phyloP scores from a whole-genome alignment of 352 stramenopile species.

The Pythium vanterpoolii region DNA sequence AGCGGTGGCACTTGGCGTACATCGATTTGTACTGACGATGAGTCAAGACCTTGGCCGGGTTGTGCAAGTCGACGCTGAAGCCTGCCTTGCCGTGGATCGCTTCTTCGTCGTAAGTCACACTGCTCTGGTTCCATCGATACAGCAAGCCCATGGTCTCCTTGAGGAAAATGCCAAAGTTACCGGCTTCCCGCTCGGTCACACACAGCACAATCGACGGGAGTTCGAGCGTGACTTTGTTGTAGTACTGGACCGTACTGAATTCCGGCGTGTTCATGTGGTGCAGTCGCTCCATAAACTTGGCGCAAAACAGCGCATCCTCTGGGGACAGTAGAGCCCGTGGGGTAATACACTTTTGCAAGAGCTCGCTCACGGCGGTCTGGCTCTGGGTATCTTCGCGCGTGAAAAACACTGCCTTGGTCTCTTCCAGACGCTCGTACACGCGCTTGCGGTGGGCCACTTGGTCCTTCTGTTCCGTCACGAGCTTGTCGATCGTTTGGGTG shows the following conservation, averaged over 20 bases:
- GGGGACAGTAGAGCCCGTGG: constrained; percentile 73
- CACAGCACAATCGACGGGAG: constrained; percentile 77
- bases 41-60: constrained; percentile 50
- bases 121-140: constrained; percentile 77
- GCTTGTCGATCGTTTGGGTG: constrained; percentile 73
- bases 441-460: constrained; percentile 82
- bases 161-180: constrained; percentile 85
- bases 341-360: constrained; percentile 82
- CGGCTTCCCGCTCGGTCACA: constrained; percentile 79
- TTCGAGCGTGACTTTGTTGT: constrained; percentile 75
- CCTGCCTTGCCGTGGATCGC: constrained; percentile 67
- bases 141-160: constrained; percentile 73
- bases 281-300: constrained; percentile 84
- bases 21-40: constrained; percentile 75
- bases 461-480: constrained; percentile 84
- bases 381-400: constrained; percentile 30
- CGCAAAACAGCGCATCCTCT: constrained; percentile 79
- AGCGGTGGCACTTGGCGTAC: constrained; percentile 75
- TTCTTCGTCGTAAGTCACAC: constrained; percentile 74
- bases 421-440: constrained; percentile 76
- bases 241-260: constrained; percentile 81
- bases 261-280: constrained; percentile 69
- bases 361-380: constrained; percentile 52
- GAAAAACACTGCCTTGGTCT: constrained; percentile 72
- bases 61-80: constrained; percentile 67